phyloP scores from a whole-genome alignment of 78 protist species.

The Bigelowiella natans region DNA sequence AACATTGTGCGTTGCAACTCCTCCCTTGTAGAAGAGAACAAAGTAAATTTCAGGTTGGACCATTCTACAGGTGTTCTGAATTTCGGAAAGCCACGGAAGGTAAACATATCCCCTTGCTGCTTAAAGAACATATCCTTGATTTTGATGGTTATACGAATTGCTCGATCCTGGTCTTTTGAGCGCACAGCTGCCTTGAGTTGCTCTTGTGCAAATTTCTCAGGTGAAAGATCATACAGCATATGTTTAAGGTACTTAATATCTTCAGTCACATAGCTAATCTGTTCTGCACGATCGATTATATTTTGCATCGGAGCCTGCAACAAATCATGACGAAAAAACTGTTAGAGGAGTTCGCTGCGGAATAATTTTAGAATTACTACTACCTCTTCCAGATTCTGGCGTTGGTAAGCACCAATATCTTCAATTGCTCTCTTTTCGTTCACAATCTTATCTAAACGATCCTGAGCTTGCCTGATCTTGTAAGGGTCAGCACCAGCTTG shows the following conservation, averaged over 20 bases:
- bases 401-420: neutral
- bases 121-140: constrained; percentile 10
- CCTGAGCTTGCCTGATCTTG: neutral
- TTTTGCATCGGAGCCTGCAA: neutral
- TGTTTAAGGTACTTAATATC: neutral
- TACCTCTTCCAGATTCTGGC: neutral
- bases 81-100: neutral
- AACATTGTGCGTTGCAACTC: neutral
- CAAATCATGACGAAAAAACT: too few relatives aligned
- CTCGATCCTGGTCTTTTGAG: neutral
- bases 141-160: neutral
- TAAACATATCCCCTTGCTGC: neutral
- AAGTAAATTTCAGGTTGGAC: neutral
- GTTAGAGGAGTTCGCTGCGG: too few relatives aligned
- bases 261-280: neutral
- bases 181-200: constrained; percentile 7
- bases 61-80: neutral
- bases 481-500: neutral
- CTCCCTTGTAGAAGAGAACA: neutral
- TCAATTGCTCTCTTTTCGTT: neutral
- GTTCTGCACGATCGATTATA: neutral
- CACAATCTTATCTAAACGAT: neutral
- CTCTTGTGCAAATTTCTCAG: neutral
- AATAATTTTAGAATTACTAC: too few relatives aligned
- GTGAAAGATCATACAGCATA: neutral